Evolutionary conservation across 1,284 basidiomycete species (phyloP), one percentile per base, ranked within the genome.

Genomic region (Cutaneotrichosporon sp.): DNA sequence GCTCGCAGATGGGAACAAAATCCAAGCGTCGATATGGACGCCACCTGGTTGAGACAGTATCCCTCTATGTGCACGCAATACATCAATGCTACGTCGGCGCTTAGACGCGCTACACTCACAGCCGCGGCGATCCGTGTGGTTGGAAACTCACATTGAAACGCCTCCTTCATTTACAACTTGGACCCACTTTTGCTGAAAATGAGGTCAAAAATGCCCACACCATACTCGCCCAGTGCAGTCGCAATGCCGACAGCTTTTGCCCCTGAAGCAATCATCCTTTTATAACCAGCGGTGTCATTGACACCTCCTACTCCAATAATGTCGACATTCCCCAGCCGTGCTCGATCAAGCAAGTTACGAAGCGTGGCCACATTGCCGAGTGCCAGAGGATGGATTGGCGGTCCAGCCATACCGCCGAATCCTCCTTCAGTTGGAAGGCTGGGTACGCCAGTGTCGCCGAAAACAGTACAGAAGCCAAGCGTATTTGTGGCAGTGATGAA

Each of bases 291-390:
- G 1, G 48, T 45, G 22, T 59, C 57, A 2, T 44, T 22, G 4
- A 59, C 57, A 20, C 57, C 57, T 1, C 57, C 57, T 4, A 59
- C 57, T 22, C 57, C 57, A 12, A 59, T 52, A 22, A 59, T 50
- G 30, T 46, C 30, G 3, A 43, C 15, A 7, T 41, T 34, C 3
- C 1, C 3, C 4, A 56, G 43, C 4, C 53, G 51, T 2, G 39
- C 35, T 9, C 33, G 46, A 35, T 55, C 48, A 13, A 59, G 49
- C 33, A 52, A 22, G 14, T 37, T 36, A n/a, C 57, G 51, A 14
- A 59, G 48, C 4, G 48, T 47, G 0, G 37, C 17, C 7, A 59
- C 57, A 21, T 59, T 59, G 3, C 57, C 57, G 13, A 59, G 48
- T 8, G 57, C 22, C 4, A 59, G 45, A 2, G 57, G 57, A 34